phyloP scores from a whole-genome alignment of 2,329 filamentous ascomycete species.

The Didymella glomerata region DNA sequence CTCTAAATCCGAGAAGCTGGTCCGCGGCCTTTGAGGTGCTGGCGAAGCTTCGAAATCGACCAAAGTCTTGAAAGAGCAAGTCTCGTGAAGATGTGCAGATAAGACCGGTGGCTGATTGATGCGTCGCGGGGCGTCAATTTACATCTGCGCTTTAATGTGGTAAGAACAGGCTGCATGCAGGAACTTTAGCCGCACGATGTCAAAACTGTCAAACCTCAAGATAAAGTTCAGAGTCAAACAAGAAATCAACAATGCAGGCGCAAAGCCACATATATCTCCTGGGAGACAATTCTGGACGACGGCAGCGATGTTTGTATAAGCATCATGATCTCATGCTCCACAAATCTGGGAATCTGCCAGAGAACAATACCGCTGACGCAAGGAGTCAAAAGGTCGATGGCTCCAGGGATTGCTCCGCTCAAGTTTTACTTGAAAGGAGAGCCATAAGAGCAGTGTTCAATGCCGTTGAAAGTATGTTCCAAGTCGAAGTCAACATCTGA shows the following conservation, averaged over 20 bases:
- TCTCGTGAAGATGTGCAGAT: constrained; percentile 10
- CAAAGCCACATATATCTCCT: neutral
- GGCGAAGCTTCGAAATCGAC: neutral
- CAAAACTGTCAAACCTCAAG: neutral
- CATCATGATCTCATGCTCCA: neutral
- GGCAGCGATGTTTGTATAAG: neutral
- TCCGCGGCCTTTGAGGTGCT: neutral
- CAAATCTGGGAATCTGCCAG: neutral
- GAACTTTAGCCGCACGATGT: constrained; percentile 5
- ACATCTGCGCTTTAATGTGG: neutral
- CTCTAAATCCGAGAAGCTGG: neutral
- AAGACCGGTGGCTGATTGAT: constrained; percentile 15
- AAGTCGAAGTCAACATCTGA: neutral
- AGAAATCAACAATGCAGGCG: neutral
- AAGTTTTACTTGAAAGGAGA: too few species aligned
- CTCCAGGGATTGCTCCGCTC: neutral
- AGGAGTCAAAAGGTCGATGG: neutral
- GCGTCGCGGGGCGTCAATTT: constrained; percentile 6
- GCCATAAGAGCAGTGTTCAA: neutral
- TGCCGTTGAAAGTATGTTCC: neutral
- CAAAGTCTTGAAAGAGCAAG: neutral
- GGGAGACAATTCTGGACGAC: neutral
- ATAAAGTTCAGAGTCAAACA: neutral
- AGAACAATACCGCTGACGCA: neutral
- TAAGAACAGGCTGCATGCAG: neutral